Evolutionary conservation across 1,139 yeast genomes (phyloP).

Genomic region (Zygoascus sp.): DNA sequence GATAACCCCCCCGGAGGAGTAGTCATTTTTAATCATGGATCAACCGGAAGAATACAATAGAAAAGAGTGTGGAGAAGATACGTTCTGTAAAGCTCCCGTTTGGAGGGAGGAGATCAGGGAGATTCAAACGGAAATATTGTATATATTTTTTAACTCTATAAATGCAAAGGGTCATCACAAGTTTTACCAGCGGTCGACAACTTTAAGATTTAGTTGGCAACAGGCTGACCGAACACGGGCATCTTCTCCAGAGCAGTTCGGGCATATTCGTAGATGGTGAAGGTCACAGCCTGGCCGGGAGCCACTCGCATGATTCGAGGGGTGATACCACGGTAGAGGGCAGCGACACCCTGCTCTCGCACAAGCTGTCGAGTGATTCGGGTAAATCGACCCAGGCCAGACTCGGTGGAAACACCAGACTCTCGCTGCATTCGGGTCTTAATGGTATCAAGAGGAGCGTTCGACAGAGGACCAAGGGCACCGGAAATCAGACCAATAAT

Average conservation of each 20-base stretch:
- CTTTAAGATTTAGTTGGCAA: not conserved
- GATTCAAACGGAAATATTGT: too few species aligned
- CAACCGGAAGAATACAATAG: too few species aligned
- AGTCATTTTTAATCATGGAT: too few species aligned
- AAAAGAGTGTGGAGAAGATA: too few species aligned
- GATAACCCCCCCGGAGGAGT: too few species aligned
- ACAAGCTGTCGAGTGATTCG: conserved; percentile 78
- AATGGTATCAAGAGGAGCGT: conserved; percentile 96
- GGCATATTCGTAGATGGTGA: conserved; percentile 90
- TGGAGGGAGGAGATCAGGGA: too few species aligned
- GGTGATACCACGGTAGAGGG: conserved; percentile 93
- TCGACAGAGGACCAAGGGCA: conserved; percentile 95
- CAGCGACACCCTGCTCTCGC: conserved; percentile 82
- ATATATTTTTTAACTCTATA: not conserved
- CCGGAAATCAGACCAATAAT: conserved; percentile 88
- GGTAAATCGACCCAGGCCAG: conserved; percentile 69
- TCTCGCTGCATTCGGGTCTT: conserved; percentile 96
- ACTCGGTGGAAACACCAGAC: conserved; percentile 61
- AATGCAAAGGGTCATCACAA: not conserved
- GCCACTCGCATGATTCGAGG: conserved; percentile 99
- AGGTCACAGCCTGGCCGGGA: conserved; percentile 98
- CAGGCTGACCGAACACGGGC: conserved; percentile 31
- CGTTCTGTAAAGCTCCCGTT: too few species aligned
- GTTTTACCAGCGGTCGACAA: not conserved
- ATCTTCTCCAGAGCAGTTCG: conserved; percentile 59